Evolutionary conservation across 768 basidiomycete genomes (phyloP).

Genomic region (Kockovaella imperatae): DNA sequence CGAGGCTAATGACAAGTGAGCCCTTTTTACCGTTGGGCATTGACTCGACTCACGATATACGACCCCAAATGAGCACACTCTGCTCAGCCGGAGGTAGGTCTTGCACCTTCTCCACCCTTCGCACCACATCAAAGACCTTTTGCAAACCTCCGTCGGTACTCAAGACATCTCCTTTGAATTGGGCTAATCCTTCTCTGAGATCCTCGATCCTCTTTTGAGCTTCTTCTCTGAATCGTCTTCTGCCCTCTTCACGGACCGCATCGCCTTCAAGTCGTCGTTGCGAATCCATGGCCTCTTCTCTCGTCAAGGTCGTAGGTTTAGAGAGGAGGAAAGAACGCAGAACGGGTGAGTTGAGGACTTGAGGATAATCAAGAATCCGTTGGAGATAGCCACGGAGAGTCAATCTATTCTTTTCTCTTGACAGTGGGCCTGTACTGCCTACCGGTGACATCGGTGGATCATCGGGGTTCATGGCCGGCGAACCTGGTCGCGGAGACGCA

Average conservation of each 20-base stretch:
- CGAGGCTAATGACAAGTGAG: constrained; percentile 54
- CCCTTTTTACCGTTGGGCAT: background rate
- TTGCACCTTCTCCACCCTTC: constrained; percentile 65
- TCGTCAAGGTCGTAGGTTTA: constrained; percentile 59
- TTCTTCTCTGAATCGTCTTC: constrained; percentile 75
- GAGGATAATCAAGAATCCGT: constrained; percentile 60
- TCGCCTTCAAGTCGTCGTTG: constrained; percentile 80
- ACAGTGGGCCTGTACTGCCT: constrained; percentile 49
- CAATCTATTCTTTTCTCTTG: constrained; percentile 88
- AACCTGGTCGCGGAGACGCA: constrained; percentile 3
- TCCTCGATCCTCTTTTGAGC: constrained; percentile 79
- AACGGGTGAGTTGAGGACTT: constrained; percentile 76
- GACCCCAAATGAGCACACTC: constrained; percentile 90
- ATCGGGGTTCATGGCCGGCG: constrained; percentile 1
- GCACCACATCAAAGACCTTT: constrained; percentile 79
- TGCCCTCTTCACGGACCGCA: constrained; percentile 72
- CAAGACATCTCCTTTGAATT: constrained; percentile 90
- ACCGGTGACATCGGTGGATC: constrained; percentile 2
- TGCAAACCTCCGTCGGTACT: constrained; percentile 60
- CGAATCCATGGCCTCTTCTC: constrained; percentile 72
- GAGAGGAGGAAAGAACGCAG: constrained; percentile 77
- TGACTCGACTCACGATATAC: constrained; percentile 72
- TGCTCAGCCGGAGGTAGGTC: constrained; percentile 75
- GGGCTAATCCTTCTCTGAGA: constrained; percentile 69
- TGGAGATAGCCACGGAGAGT: constrained; percentile 92